Percentiles rank a stretch among this genome's conserved stretches.
These are phyloP conservation scores for Aspergillus melleus DNA, from an alignment of 2,329 filamentous ascomycete species.

Conservation along the genomic window DNA sequence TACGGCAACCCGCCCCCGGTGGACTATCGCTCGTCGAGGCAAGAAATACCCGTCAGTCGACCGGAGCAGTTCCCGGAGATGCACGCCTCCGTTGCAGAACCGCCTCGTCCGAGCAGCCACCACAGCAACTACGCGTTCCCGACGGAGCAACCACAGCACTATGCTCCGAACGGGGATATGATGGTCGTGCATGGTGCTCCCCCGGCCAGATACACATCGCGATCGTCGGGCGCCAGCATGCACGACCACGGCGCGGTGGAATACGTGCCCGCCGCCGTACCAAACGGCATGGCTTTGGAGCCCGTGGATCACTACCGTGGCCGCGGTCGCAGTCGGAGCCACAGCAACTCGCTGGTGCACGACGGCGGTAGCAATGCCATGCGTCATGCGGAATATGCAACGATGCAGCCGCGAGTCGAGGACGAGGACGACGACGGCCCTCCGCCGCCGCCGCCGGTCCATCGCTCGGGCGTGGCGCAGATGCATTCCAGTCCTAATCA, in stretches of 20 bases:
- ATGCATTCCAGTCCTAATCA: constrained; percentile 16
- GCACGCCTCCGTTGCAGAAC: constrained; percentile 9
- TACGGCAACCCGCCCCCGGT: constrained; percentile 25
- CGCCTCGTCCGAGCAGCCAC: constrained; percentile 16
- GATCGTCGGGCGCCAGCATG: constrained; percentile 10
- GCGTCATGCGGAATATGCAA: constrained; percentile 39
- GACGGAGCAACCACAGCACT: constrained; percentile 19
- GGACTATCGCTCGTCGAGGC: constrained; percentile 24
- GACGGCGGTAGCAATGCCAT: constrained; percentile 18
- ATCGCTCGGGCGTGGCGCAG: constrained; percentile 34
- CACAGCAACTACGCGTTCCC: constrained; percentile 21
- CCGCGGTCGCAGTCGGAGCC: constrained; percentile 5
- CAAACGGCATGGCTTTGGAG: constrained; percentile 14
- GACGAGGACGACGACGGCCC: constrained; percentile 43
- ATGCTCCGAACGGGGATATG: constrained; percentile 27
- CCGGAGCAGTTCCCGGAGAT: constrained; percentile 16
- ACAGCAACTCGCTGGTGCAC: constrained; percentile 27
- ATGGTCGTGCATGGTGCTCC: constrained; percentile 17
- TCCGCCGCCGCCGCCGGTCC: constrained; percentile 39
- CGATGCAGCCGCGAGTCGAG: constrained; percentile 51
- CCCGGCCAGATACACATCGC: constrained; percentile 18
- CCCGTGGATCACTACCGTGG: background rate
- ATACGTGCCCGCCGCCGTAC: constrained; percentile 14
- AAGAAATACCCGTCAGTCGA: constrained; percentile 19
- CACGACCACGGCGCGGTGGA: constrained; percentile 22